Conservation (phyloP, 306 rosid genomes). For the Canavalia gladiata region DNA sequence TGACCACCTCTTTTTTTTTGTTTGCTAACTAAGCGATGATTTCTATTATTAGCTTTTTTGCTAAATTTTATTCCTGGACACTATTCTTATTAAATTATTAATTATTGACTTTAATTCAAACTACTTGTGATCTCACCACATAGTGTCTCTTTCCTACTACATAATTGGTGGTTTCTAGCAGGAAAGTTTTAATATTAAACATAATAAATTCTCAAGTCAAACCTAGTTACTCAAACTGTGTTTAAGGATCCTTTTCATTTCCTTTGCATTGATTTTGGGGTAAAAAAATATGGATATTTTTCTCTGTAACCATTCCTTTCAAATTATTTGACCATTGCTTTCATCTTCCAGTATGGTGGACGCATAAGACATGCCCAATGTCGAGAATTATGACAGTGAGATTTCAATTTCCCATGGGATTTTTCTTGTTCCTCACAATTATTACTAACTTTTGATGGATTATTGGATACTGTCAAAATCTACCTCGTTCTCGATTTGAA, state of each 20-base stretch:
- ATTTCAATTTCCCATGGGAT: slow-evolving; percentile 3
- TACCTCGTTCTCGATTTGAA: not conserved
- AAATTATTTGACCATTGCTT: slow-evolving; percentile 1
- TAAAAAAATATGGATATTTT: not conserved
- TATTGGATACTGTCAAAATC: not conserved
- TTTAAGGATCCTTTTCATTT: not conserved
- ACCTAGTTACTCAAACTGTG: not conserved
- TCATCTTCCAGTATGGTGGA: not conserved
- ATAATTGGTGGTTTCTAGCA: slow-evolving; percentile 29
- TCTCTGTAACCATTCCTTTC: not conserved
- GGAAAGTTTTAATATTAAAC: not conserved
- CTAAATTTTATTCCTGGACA: not conserved
- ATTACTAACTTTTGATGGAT: not conserved
- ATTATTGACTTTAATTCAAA: not conserved
- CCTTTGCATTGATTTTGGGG: not conserved
- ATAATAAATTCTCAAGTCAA: slow-evolving; percentile 31
- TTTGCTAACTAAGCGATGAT: slow-evolving; percentile 53
- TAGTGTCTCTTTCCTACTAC: not conserved
- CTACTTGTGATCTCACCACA: not conserved
- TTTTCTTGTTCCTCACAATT: not conserved
- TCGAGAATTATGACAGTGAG: not conserved
- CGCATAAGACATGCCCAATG: slow-evolving; percentile 19
- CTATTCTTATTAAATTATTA: not conserved
- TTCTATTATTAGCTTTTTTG: not conserved
- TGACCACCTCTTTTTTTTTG: slow-evolving; percentile 43